Evolutionary conservation across 208 protist genomes (phyloP).

Genomic region (Paratrypanosoma confusum): DNA sequence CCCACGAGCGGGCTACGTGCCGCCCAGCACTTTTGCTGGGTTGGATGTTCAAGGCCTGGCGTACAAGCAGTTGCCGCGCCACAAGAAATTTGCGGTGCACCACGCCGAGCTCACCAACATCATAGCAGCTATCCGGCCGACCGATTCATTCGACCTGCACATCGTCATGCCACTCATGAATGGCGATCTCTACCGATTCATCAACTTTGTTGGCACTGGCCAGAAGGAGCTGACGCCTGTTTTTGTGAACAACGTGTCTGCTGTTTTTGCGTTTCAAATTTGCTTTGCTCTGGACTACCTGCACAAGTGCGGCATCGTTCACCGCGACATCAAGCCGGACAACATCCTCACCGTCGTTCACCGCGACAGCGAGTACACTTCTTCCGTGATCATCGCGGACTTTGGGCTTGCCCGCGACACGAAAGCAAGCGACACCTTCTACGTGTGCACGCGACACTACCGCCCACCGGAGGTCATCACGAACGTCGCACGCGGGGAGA

Average conservation of each 20-base stretch:
- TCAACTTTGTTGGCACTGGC: conserved; percentile 19
- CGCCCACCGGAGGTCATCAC: conserved; percentile 92
- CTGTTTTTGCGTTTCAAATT: conserved; percentile 80
- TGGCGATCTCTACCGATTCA: conserved; percentile 72
- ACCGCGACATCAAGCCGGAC: conserved; percentile 95
- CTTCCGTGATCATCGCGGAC: conserved; percentile 69
- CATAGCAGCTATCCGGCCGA: conserved; percentile 13
- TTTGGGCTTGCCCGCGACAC: conserved; percentile 79
- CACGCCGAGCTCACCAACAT: conserved; percentile 21
- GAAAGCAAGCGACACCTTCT: conserved; percentile 74
- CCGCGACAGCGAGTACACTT: conserved; percentile 43
- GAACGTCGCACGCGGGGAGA: conserved; percentile 45
- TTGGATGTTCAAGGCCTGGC: conserved; percentile 29
- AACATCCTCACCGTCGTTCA: conserved; percentile 92
- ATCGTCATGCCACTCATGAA: conserved; percentile 87
- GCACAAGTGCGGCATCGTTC: conserved; percentile 84
- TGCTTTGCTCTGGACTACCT: conserved; percentile 84
- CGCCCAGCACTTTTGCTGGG: background rate
- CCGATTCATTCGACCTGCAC: conserved; percentile 65
- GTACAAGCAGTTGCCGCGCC: conserved; percentile 18
- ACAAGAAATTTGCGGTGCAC: conserved; percentile 24
- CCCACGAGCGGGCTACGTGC: background rate
- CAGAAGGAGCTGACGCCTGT: conserved; percentile 16
- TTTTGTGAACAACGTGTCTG: conserved; percentile 44
- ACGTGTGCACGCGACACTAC: conserved; percentile 95